phyloP scores from a whole-genome alignment of 768 basidiomycete genomes.

The Lentinus tigrinus region DNA sequence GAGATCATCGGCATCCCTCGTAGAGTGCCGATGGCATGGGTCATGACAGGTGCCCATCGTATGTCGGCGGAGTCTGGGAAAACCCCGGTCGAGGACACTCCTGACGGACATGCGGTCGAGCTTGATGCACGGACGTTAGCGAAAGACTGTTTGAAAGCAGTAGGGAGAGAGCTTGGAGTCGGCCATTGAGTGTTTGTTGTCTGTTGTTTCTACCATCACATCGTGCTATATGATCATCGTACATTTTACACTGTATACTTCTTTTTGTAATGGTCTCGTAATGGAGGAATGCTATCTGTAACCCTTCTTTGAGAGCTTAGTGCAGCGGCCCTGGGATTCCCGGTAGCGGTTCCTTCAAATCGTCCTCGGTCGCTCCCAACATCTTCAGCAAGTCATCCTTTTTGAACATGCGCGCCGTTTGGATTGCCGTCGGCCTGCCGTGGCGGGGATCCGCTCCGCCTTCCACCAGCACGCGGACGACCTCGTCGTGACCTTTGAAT shows the following conservation, averaged over 20 bases:
- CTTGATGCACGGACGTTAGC: conserved; percentile 68
- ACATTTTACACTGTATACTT: background rate
- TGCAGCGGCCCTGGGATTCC: conserved; percentile 18
- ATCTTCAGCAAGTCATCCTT: conserved; percentile 53
- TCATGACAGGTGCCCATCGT: conserved; percentile 30
- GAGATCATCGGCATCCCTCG: conserved; percentile 76
- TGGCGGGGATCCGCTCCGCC: conserved; percentile 59
- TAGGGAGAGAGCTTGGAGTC: conserved; percentile 76
- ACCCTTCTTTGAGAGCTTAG: background rate
- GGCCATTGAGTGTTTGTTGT: conserved; percentile 16
- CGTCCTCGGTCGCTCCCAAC: conserved; percentile 59
- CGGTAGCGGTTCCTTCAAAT: conserved; percentile 36
- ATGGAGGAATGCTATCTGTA: background rate
- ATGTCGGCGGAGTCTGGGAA: background rate
- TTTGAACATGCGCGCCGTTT: conserved; percentile 68
- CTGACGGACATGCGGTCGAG: conserved; percentile 36
- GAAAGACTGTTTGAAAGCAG: conserved; percentile 60
- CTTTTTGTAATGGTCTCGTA: conserved; percentile 1
- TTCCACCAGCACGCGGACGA: conserved; percentile 53
- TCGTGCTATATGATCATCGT: background rate
- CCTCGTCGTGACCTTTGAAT: conserved; percentile 67
- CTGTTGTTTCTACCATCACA: no score
- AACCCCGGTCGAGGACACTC: conserved; percentile 15
- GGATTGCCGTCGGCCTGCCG: conserved; percentile 67
- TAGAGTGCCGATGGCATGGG: conserved; percentile 68